Conservation (phyloP, 2,329 filamentous ascomycete species). For the Tolypocladium album region DNA sequence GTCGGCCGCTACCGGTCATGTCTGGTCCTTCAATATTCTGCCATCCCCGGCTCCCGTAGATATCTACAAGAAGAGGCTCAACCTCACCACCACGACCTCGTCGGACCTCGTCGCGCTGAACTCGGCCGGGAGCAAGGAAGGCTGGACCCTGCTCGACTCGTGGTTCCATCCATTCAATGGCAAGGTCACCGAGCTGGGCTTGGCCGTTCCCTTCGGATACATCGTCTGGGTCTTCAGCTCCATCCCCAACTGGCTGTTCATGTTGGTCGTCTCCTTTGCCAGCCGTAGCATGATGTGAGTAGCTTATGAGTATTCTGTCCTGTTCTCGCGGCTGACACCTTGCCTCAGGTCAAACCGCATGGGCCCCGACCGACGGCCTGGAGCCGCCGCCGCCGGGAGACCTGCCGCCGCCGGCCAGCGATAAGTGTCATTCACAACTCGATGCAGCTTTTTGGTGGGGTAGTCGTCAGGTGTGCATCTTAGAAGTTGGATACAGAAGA, state of each 20-base stretch:
- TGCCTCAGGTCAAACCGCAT: constrained; percentile 24
- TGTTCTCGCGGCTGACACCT: neutral
- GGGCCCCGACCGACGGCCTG: constrained; percentile 5
- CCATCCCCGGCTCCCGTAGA: constrained; percentile 53
- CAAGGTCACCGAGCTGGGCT: constrained; percentile 47
- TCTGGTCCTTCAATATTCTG: constrained; percentile 60
- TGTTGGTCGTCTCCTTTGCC: constrained; percentile 63
- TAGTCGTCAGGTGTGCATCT: neutral
- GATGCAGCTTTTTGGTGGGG: neutral
- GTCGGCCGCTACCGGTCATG: constrained; percentile 51
- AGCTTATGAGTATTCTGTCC: neutral
- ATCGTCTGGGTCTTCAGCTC: constrained; percentile 55
- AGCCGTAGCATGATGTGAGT: constrained; percentile 68
- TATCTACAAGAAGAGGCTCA: constrained; percentile 55
- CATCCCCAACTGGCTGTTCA: constrained; percentile 65
- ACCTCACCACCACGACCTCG: constrained; percentile 56
- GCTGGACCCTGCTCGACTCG: constrained; percentile 42
- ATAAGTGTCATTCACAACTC: neutral
- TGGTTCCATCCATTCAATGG: constrained; percentile 71
- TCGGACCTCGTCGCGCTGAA: constrained; percentile 52
- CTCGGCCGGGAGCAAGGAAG: constrained; percentile 37
- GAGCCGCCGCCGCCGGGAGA: constrained; percentile 5
- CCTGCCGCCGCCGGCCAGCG: constrained; percentile 2
- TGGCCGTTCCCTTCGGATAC: constrained; percentile 57
- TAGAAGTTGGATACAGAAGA: neutral